A percentile compares a stretch with the other conserved stretches of the same genome.
Evolutionary conservation across 2,329 filamentous ascomycete genomes (phyloP).

Genomic region (Neopestalotiopsis rosae): DNA sequence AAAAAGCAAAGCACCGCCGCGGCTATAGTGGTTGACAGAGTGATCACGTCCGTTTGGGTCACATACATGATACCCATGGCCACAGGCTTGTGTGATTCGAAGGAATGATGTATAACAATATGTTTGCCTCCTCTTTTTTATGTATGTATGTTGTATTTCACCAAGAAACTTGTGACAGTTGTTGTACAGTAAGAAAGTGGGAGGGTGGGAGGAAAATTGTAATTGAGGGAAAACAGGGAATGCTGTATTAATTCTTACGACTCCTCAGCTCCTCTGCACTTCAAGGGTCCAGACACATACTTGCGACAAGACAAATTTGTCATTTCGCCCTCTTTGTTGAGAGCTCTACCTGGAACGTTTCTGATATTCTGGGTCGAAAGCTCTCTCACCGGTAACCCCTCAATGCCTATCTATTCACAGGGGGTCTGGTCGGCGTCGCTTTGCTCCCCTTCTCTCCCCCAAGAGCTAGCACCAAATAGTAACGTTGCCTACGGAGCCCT

Average conservation of each 20-base stretch:
- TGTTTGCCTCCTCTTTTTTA: neutral
- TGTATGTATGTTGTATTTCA: neutral
- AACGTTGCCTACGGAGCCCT: neutral
- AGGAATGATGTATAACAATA: constrained; percentile 1
- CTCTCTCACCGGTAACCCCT: neutral
- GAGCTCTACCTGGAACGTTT: neutral
- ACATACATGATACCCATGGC: constrained; percentile 1
- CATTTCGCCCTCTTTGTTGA: neutral
- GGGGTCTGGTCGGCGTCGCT: neutral
- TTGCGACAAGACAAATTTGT: neutral
- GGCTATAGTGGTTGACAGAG: constrained; percentile 8
- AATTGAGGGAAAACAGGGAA: neutral
- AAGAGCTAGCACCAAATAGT: neutral
- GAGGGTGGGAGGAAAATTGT: neutral
- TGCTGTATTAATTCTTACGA: neutral
- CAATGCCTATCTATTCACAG: neutral
- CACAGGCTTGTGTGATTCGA: neutral
- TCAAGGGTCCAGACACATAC: neutral
- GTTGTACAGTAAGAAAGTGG: neutral
- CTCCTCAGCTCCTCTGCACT: neutral
- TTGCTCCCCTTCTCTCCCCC: neutral
- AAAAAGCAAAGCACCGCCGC: constrained; percentile 16
- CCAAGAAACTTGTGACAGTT: no score
- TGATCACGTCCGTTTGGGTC: neutral
- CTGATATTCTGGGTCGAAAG: neutral